Conservation (phyloP, 345 rosid species). For the Populus ilicifolia region DNA sequence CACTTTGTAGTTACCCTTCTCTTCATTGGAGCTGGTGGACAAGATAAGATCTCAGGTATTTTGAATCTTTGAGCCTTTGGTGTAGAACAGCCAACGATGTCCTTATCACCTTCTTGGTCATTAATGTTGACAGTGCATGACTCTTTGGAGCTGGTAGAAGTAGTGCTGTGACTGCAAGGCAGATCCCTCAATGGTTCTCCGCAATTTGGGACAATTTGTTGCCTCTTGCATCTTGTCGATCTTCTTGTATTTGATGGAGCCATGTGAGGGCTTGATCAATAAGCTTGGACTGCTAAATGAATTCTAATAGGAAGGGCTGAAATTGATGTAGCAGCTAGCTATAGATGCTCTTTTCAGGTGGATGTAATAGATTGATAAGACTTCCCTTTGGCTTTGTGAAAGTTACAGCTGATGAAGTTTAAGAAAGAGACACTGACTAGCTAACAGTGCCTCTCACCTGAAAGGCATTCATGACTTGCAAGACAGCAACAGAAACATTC, state of each 20-base stretch:
- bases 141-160: neutral
- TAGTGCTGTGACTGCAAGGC: neutral
- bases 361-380: neutral
- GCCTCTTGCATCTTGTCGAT: neutral
- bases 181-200: neutral
- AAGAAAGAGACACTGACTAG: neutral
- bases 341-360: neutral
- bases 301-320: neutral
- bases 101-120: neutral
- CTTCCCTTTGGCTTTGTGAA: neutral
- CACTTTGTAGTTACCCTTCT: conserved; percentile 16
- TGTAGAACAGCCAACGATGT: neutral
- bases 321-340: neutral
- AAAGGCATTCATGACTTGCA: neutral
- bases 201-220: neutral
- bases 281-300: neutral
- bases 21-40: conserved; percentile 45
- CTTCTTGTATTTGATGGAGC: conserved; percentile 8
- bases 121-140: neutral
- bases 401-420: neutral
- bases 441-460: neutral
- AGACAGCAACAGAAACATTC: conserved; percentile 25
- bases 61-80: conserved; percentile 34
- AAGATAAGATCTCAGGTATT: conserved; percentile 22
- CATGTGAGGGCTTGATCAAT: neutral